phyloP scores from a whole-genome alignment of 2,329 filamentous ascomycete genomes.

The Helotiales sp. region DNA sequence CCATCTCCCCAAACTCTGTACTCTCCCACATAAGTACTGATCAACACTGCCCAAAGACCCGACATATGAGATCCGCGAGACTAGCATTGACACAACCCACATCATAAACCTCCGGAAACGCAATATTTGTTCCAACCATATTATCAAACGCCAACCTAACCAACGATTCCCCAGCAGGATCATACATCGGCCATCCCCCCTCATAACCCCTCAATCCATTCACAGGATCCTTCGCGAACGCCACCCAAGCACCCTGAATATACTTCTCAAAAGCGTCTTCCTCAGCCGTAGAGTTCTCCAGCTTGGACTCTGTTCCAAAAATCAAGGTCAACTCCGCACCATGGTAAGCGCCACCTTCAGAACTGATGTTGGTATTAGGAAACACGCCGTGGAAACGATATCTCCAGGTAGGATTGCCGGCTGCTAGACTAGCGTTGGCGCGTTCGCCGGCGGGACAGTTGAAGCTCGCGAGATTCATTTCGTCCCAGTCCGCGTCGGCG shows the following conservation, averaged over 20 bases:
- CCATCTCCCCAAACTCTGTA: too few relatives aligned
- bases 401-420: slow-evolving; percentile 35
- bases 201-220: slow-evolving; percentile 29
- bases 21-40: too few relatives aligned
- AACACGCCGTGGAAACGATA: slow-evolving; percentile 36
- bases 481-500: slow-evolving; percentile 22
- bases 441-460: slow-evolving; percentile 32
- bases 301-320: slow-evolving; percentile 28
- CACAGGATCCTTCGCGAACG: slow-evolving; percentile 37
- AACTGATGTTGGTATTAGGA: slow-evolving; percentile 32
- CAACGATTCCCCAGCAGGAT: slow-evolving; percentile 21
- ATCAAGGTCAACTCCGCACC: slow-evolving; percentile 32
- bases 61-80: background rate
- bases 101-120: slow-evolving; percentile 6
- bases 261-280: slow-evolving; percentile 30
- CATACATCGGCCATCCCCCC: slow-evolving; percentile 28
- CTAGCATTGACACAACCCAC: background rate
- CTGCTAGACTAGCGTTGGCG: slow-evolving; percentile 22
- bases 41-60: too few relatives aligned
- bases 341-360: slow-evolving; percentile 35
- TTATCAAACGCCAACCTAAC: slow-evolving; percentile 28
- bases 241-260: slow-evolving; percentile 36
- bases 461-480: slow-evolving; percentile 22
- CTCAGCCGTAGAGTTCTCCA: slow-evolving; percentile 24
- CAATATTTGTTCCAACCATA: slow-evolving; percentile 24